Evolutionary conservation across 345 rosid species (phyloP).

Genomic region (Trapa incisa): DNA sequence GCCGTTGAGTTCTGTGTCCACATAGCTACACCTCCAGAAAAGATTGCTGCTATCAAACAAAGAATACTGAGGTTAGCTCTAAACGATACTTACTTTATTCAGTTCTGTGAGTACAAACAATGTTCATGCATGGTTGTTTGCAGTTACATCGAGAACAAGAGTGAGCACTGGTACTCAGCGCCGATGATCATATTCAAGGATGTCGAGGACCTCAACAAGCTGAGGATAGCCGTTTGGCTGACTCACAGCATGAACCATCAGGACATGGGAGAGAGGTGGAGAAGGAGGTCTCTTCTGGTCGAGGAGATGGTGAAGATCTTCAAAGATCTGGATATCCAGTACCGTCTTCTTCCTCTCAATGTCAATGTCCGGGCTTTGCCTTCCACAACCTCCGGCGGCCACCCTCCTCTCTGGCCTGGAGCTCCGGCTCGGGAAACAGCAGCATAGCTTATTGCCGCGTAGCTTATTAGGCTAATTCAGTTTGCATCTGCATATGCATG

Average conservation of each 20-base stretch:
- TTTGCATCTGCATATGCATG: too few relatives aligned
- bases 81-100: too few relatives aligned
- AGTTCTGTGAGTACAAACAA: too few relatives aligned
- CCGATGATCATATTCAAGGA: slow-evolving; percentile 57
- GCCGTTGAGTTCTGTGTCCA: slow-evolving; percentile 31
- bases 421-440: background rate
- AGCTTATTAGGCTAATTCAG: background rate
- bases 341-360: slow-evolving; percentile 52
- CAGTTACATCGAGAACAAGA: slow-evolving; percentile 57
- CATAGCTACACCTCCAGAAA: slow-evolving; percentile 28
- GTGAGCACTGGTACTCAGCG: slow-evolving; percentile 62
- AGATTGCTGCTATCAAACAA: slow-evolving; percentile 25
- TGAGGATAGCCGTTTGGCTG: slow-evolving; percentile 65
- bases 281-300: slow-evolving; percentile 45
- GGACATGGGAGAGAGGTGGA: slow-evolving; percentile 59
- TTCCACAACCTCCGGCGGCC: slow-evolving; percentile 17
- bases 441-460: background rate
- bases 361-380: slow-evolving; percentile 46
- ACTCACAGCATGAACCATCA: slow-evolving; percentile 68
- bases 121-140: background rate
- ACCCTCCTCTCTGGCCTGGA: slow-evolving; percentile 22
- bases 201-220: slow-evolving; percentile 39
- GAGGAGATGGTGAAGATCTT: slow-evolving; percentile 69
- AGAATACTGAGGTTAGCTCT: slow-evolving; percentile 17
- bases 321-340: slow-evolving; percentile 57